phyloP scores from a whole-genome alignment of 805 yeast species.

The Lachancea mirantina region DNA sequence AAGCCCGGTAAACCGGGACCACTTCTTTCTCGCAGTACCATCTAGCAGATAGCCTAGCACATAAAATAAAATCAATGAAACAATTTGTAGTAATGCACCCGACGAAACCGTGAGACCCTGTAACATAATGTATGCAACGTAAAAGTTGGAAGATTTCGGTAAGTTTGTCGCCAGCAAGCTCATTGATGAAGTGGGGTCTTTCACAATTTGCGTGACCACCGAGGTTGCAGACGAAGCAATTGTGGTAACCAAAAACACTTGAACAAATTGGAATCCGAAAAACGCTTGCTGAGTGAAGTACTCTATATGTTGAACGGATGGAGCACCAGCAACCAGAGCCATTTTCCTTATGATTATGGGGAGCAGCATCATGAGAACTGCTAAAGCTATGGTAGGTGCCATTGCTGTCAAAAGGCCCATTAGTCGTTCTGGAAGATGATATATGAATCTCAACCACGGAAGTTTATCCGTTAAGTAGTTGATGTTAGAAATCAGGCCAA shows the following conservation, averaged over 20 bases:
- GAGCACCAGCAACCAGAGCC: constrained; percentile 55
- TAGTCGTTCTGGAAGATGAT: constrained; percentile 45
- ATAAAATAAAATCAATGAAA: constrained; percentile 51
- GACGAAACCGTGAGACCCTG: constrained; percentile 65
- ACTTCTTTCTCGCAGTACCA: constrained; percentile 60
- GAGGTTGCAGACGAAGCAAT: constrained; percentile 66
- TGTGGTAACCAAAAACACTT: constrained; percentile 65
- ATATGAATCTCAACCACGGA: constrained; percentile 49
- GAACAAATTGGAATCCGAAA: constrained; percentile 64
- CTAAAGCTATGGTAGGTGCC: constrained; percentile 59
- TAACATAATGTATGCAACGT: constrained; percentile 56
- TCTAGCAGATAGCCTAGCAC: constrained; percentile 52
- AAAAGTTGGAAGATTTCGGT: constrained; percentile 70
- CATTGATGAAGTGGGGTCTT: constrained; percentile 54
- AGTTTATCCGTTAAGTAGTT: constrained; percentile 53
- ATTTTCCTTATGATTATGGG: constrained; percentile 58
- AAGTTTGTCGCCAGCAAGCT: constrained; percentile 53
- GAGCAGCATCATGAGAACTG: constrained; percentile 57
- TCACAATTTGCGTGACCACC: constrained; percentile 53
- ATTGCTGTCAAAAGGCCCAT: constrained; percentile 62
- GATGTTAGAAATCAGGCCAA: constrained; percentile 65
- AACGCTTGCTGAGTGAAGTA: constrained; percentile 59
- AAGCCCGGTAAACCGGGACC: constrained; percentile 48
- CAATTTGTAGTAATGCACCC: constrained; percentile 57
- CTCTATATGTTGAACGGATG: constrained; percentile 52